Conservation (phyloP, 2,329 filamentous ascomycete genomes). For the Pestalotiopsis fici region DNA sequence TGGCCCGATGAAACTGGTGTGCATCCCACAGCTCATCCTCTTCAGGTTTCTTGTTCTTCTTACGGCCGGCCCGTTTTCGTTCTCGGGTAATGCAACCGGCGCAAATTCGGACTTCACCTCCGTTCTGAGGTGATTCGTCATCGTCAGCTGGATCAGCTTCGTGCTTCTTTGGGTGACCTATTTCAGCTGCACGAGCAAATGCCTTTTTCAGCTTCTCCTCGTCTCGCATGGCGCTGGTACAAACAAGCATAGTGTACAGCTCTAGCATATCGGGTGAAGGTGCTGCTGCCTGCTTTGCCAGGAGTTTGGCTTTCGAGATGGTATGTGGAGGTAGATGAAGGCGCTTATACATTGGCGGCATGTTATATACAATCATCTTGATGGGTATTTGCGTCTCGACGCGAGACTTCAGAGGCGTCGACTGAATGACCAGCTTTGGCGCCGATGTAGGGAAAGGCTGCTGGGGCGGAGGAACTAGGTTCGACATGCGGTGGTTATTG, state of each 20-base stretch:
- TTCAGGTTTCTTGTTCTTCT: conserved; percentile 90
- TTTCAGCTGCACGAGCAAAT: conserved; percentile 56
- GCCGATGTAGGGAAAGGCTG: conserved; percentile 14
- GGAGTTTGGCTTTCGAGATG: conserved; percentile 90
- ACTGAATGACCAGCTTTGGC: conserved; percentile 59
- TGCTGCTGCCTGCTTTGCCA: conserved; percentile 70
- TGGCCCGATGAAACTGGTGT: conserved; percentile 77
- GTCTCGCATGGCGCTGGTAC: conserved; percentile 87
- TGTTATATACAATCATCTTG: conserved; percentile 73
- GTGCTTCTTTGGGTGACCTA: conserved; percentile 30
- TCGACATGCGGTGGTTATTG: conserved; percentile 6
- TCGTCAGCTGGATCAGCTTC: conserved; percentile 57
- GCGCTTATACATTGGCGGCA: conserved; percentile 75
- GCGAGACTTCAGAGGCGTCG: conserved; percentile 78
- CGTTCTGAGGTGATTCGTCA: conserved; percentile 75
- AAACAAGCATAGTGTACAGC: conserved; percentile 80
- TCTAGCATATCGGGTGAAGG: conserved; percentile 75
- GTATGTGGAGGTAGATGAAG: conserved; percentile 87
- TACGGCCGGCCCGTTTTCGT: conserved; percentile 84
- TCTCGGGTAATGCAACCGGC: conserved; percentile 88
- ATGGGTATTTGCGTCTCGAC: conserved; percentile 97
- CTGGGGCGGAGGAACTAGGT: conserved; percentile 15
- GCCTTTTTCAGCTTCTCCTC: conserved; percentile 67
- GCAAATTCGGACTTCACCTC: conserved; percentile 93
- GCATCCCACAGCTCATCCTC: conserved; percentile 87